phyloP scores from a whole-genome alignment of 1,139 yeast genomes.

The Suhomyces coccinellae region DNA sequence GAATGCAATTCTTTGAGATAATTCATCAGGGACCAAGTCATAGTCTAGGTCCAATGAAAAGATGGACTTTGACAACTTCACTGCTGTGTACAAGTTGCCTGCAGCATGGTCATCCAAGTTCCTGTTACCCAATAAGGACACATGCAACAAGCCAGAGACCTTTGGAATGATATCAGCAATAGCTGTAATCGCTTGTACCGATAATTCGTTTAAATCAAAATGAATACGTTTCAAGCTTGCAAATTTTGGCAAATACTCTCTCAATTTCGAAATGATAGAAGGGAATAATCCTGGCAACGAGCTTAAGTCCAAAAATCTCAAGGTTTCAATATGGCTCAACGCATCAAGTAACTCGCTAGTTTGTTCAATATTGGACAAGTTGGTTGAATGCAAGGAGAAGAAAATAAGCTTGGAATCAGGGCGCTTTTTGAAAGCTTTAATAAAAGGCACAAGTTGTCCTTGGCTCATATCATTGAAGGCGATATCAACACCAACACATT shows the following conservation, averaged over 20 bases:
- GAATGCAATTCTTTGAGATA: conserved; percentile 76
- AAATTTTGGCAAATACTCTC: conserved; percentile 64
- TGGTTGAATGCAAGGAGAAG: conserved; percentile 71
- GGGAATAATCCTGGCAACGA: conserved; percentile 76
- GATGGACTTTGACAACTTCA: conserved; percentile 62
- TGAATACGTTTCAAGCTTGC: conserved; percentile 70
- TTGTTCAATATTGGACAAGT: conserved; percentile 54
- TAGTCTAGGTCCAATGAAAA: conserved; percentile 74
- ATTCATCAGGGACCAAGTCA: conserved; percentile 63
- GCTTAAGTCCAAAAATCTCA: conserved; percentile 77
- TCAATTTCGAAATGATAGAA: conserved; percentile 58
- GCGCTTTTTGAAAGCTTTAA: conserved; percentile 38
- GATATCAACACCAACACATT: conserved; percentile 78
- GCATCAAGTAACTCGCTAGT: conserved; percentile 52
- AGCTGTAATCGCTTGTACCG: conserved; percentile 62
- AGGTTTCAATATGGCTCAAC: conserved; percentile 51
- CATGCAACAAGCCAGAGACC: conserved; percentile 70
- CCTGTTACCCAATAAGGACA: conserved; percentile 69
- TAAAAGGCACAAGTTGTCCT: conserved; percentile 53
- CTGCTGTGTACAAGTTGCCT: conserved; percentile 70
- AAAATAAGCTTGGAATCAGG: conserved; percentile 47
- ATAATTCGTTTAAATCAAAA: conserved; percentile 69
- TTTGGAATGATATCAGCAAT: conserved; percentile 70
- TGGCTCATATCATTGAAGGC: conserved; percentile 75
- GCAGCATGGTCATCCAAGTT: conserved; percentile 58